Percentiles rank a stretch among this genome's conserved stretches.
phyloP scores from a whole-genome alignment of 1,139 yeast species.

The Candida gigantensis region DNA sequence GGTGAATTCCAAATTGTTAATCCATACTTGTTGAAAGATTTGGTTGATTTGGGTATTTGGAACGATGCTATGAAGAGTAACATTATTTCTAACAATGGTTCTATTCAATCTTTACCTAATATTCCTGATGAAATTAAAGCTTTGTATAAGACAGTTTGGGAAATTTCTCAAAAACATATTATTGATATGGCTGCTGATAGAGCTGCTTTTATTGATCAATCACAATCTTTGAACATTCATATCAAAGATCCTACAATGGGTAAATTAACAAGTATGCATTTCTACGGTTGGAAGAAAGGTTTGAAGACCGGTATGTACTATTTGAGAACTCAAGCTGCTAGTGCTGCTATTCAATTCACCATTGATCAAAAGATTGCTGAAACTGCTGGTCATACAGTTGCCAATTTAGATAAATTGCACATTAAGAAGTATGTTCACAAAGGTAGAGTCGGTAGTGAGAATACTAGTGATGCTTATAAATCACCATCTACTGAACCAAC shows the following conservation, averaged over 20 bases:
- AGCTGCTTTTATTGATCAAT: slow-evolving; percentile 60
- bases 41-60: slow-evolving; percentile 59
- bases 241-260: slow-evolving; percentile 58
- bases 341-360: slow-evolving; percentile 63
- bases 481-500: slow-evolving; percentile 51
- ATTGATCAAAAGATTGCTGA: slow-evolving; percentile 43
- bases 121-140: slow-evolving; percentile 54
- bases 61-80: slow-evolving; percentile 52
- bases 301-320: slow-evolving; percentile 67
- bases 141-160: slow-evolving; percentile 63
- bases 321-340: slow-evolving; percentile 62
- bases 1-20: slow-evolving; percentile 66
- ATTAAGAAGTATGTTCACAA: slow-evolving; percentile 53
- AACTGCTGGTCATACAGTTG: slow-evolving; percentile 52
- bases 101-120: slow-evolving; percentile 51
- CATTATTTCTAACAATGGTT: slow-evolving; percentile 55
- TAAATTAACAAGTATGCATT: slow-evolving; percentile 60
- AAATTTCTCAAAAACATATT: slow-evolving; percentile 54
- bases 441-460: slow-evolving; percentile 15
- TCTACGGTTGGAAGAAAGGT: slow-evolving; percentile 65
- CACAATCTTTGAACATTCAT: slow-evolving; percentile 60
- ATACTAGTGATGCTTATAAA: slow-evolving; percentile 32
- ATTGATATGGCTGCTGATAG: slow-evolving; percentile 65
- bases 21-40: slow-evolving; percentile 54
- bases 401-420: slow-evolving; percentile 55